These are phyloP conservation scores for Benincasa hispida DNA, from an alignment of 306 rosid species.

Conservation along the genomic window DNA sequence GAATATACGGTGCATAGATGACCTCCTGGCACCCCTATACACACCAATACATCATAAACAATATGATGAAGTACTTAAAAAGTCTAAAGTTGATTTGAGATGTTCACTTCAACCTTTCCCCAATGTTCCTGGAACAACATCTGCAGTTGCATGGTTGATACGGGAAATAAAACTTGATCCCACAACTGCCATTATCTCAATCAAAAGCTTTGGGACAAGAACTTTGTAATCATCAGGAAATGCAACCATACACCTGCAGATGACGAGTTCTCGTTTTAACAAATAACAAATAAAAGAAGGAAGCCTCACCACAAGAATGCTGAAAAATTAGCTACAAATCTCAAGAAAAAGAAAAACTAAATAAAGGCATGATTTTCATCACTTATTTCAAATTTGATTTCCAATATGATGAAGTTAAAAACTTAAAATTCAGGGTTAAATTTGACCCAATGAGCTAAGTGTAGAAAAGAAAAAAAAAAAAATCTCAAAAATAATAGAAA, in stretches of 20 bases:
- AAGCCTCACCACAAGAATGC: neutral
- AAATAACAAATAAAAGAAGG: neutral
- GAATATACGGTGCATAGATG: neutral
- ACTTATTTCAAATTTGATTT: neutral
- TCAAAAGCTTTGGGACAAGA: slow-evolving; percentile 75
- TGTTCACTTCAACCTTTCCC: slow-evolving; percentile 56
- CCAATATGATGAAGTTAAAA: neutral
- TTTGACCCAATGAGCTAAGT: neutral
- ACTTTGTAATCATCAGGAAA: slow-evolving; percentile 79
- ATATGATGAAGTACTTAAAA: neutral
- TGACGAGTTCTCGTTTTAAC: slow-evolving; percentile 8
- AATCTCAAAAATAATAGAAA: neutral
- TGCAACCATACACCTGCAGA: slow-evolving; percentile 78
- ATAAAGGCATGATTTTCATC: neutral
- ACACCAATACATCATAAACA: neutral
- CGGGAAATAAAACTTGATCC: slow-evolving; percentile 80
- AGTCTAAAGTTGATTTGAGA: neutral
- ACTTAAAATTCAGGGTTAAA: neutral
- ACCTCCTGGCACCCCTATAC: neutral
- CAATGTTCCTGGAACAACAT: slow-evolving; percentile 85
- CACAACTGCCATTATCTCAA: slow-evolving; percentile 71
- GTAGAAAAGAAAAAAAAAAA: neutral
- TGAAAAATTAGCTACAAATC: neutral
- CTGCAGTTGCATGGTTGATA: slow-evolving; percentile 70
- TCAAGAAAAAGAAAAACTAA: too few relatives aligned